Evolutionary conservation across 352 stramenopile species (phyloP).

Genomic region (Peronospora tabacina): DNA sequence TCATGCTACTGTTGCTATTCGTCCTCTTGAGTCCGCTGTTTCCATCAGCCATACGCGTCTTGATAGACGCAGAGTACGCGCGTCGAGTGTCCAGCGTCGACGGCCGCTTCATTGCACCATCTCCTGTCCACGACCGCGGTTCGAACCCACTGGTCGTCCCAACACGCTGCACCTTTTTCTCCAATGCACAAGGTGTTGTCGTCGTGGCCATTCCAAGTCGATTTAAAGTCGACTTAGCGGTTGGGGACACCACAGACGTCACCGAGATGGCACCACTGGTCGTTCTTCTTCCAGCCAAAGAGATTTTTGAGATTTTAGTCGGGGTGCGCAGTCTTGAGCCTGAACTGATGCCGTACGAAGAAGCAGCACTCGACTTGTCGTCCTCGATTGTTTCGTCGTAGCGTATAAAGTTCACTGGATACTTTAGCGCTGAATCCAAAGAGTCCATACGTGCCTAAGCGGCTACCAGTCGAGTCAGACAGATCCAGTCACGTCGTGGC

Average conservation of each 20-base stretch:
- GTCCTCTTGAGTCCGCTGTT: slow-evolving; percentile 20
- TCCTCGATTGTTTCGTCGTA: slow-evolving; percentile 12
- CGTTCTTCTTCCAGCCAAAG: slow-evolving; percentile 13
- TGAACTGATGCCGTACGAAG: slow-evolving; percentile 6
- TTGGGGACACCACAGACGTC: slow-evolving; percentile 4
- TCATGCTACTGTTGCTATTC: slow-evolving; percentile 30
- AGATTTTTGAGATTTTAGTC: slow-evolving; percentile 21
- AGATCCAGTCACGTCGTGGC: not conserved
- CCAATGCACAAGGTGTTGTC: slow-evolving; percentile 26
- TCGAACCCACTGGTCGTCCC: slow-evolving; percentile 17
- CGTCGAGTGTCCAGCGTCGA: slow-evolving; percentile 25
- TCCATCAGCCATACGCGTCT: slow-evolving; percentile 17
- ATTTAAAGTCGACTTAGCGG: not conserved
- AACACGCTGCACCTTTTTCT: slow-evolving; percentile 35
- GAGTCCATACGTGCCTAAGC: too few relatives aligned
- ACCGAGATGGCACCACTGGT: not conserved
- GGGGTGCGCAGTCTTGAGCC: slow-evolving; percentile 25
- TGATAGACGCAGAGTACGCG: slow-evolving; percentile 21
- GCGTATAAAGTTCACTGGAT: slow-evolving; percentile 5
- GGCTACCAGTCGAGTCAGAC: not conserved
- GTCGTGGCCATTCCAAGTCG: slow-evolving; percentile 40
- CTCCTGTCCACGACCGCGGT: slow-evolving; percentile 3
- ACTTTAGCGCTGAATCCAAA: slow-evolving; percentile 1
- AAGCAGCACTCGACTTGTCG: slow-evolving; percentile 17
- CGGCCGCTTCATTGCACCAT: slow-evolving; percentile 14